Conservation (phyloP, 805 yeast genomes). For the Saccharomyces kudriavzevii region DNA sequence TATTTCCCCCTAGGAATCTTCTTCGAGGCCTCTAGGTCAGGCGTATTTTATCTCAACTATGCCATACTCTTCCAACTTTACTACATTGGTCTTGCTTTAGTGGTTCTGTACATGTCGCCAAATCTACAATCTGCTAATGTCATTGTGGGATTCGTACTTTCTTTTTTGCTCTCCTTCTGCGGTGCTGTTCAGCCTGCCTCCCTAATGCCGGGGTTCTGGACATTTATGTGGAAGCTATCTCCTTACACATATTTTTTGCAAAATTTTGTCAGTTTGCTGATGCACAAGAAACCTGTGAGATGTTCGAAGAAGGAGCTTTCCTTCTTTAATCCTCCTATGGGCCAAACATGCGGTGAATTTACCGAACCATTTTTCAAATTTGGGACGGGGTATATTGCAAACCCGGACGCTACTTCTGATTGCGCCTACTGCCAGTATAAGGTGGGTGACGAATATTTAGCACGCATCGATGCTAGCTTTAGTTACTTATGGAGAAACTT, state of each 20-base stretch:
- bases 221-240: slow-evolving; percentile 34
- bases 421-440: slow-evolving; percentile 52
- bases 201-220: slow-evolving; percentile 37
- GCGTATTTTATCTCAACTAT: slow-evolving; percentile 41
- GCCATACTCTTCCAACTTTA: slow-evolving; percentile 41
- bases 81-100: slow-evolving; percentile 32
- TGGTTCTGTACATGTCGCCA: slow-evolving; percentile 24
- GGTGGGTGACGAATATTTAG: slow-evolving; percentile 48
- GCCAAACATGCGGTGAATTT: slow-evolving; percentile 20
- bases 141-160: slow-evolving; percentile 14
- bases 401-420: slow-evolving; percentile 33
- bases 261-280: slow-evolving; percentile 41
- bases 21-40: slow-evolving; percentile 33
- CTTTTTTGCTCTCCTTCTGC: slow-evolving; percentile 33
- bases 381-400: slow-evolving; percentile 20
- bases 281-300: slow-evolving; percentile 38
- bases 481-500: slow-evolving; percentile 46
- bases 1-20: slow-evolving; percentile 36
- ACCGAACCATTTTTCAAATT: slow-evolving; percentile 13
- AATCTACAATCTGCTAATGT: slow-evolving; percentile 26
- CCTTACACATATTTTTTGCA: slow-evolving; percentile 38
- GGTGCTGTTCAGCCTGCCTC: slow-evolving; percentile 34
- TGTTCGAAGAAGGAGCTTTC: slow-evolving; percentile 32
- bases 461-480: slow-evolving; percentile 23
- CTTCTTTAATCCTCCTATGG: slow-evolving; percentile 16